These are phyloP conservation scores for Acacia pycnantha DNA, from an alignment of 331 rosid genomes.

Conservation along the genomic window DNA sequence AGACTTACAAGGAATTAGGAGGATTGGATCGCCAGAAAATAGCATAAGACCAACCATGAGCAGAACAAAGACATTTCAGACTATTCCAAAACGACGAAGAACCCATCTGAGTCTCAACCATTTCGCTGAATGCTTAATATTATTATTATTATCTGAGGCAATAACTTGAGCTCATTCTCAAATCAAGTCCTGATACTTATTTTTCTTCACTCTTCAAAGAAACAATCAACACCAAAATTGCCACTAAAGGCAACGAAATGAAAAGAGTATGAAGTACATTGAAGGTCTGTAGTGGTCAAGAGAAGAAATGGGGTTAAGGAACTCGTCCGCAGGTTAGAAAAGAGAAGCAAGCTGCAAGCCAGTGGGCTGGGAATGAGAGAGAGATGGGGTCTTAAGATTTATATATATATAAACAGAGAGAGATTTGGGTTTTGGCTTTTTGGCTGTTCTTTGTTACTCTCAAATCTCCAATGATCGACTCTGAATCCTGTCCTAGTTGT, in stretches of 20 bases:
- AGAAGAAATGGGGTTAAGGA: background rate
- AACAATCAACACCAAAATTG: background rate
- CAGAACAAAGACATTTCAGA: conserved; percentile 58
- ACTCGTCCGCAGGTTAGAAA: background rate
- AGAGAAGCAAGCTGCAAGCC: background rate
- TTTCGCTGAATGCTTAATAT: background rate
- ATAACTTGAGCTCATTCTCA: background rate
- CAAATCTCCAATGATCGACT: background rate
- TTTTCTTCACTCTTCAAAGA: background rate
- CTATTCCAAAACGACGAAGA: conserved; percentile 37
- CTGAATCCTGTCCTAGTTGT: background rate
- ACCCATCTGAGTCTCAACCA: conserved; percentile 8
- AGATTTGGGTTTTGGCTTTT: background rate
- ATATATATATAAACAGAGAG: too few relatives aligned
- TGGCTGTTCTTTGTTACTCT: background rate
- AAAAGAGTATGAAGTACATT: background rate
- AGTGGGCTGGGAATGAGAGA: background rate
- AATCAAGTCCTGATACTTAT: background rate
- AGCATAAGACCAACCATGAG: conserved; percentile 70
- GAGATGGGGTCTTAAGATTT: background rate
- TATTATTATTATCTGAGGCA: background rate
- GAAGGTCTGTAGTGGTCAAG: background rate
- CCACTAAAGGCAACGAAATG: background rate
- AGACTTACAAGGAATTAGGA: conserved; percentile 60
- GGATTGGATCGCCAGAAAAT: conserved; percentile 78